Conservation (phyloP, 73 alveolate species). For the Effrenium voratum region DNA sequence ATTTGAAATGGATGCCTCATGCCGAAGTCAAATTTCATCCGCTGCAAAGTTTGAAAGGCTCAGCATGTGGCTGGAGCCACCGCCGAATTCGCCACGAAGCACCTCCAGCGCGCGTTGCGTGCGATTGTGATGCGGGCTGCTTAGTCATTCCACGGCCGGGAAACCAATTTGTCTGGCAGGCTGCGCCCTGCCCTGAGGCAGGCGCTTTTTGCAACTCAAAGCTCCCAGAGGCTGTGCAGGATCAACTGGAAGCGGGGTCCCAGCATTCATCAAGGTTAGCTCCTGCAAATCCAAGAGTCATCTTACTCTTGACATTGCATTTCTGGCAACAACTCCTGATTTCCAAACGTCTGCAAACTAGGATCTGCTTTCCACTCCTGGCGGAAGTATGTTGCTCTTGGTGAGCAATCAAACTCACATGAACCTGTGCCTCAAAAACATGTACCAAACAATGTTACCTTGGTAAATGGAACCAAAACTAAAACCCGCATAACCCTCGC, state of each 20-base stretch:
- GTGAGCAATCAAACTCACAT: no score
- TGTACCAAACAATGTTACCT: no score
- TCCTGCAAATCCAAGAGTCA: not conserved
- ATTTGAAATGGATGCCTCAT: no score
- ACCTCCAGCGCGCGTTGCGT: not conserved
- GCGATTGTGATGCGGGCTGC: no score
- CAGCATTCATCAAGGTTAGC: constrained; percentile 43
- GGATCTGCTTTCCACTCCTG: constrained; percentile 88
- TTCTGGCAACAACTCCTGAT: constrained; percentile 8
- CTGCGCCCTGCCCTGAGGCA: not conserved
- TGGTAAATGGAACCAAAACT: no score
- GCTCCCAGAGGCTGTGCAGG: constrained; percentile 42
- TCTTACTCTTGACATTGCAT: not conserved
- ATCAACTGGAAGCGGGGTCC: constrained; percentile 48
- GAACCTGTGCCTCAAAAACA: no score
- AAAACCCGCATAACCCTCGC: no score
- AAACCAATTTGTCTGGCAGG: no score
- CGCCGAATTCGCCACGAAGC: constrained; percentile 71
- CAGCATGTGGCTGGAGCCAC: constrained; percentile 61
- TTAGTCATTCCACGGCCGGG: no score
- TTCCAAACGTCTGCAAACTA: constrained; percentile 78
- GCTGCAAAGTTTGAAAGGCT: not conserved
- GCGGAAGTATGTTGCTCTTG: no score
- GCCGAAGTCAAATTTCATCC: no score
- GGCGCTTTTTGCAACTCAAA: constrained; percentile 2